These are phyloP conservation scores for Coniferiporia weirii DNA, from an alignment of 1,284 basidiomycete genomes.

Conservation along the genomic window DNA sequence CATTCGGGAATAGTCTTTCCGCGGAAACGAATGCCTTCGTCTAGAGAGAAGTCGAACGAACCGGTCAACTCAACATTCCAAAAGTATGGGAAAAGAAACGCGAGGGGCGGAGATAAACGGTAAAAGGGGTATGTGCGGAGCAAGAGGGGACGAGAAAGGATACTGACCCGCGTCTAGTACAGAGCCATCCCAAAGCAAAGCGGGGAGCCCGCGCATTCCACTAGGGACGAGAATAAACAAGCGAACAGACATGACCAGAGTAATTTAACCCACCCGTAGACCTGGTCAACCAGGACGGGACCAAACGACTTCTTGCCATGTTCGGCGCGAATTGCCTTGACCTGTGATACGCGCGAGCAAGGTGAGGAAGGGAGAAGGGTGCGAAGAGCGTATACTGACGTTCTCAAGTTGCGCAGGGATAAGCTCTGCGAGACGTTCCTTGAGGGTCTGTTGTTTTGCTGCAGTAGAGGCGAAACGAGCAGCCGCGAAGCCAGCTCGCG, in stretches of 20 bases:
- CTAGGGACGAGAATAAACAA: constrained; percentile 34
- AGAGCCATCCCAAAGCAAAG: constrained; percentile 93
- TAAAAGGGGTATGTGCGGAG: not conserved
- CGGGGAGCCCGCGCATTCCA: constrained; percentile 88
- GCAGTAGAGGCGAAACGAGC: constrained; percentile 62
- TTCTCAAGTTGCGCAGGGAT: constrained; percentile 88
- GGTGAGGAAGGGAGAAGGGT: not conserved
- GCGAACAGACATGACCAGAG: not conserved
- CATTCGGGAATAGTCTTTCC: constrained; percentile 90
- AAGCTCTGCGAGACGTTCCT: constrained; percentile 86
- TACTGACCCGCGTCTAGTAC: constrained; percentile 83
- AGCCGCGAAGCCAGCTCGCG: constrained; percentile 14
- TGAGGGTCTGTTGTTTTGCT: constrained; percentile 71
- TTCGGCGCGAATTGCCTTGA: constrained; percentile 76
- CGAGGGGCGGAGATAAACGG: not conserved
- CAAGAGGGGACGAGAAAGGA: constrained; percentile 10
- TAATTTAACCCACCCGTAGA: constrained; percentile 61
- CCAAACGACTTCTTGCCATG: constrained; percentile 91
- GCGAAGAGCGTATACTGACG: constrained; percentile 35
- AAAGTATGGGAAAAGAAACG: too few species aligned
- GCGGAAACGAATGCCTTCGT: constrained; percentile 96
- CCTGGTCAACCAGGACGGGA: constrained; percentile 86
- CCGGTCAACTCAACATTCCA: constrained; percentile 4
- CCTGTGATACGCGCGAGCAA: constrained; percentile 38
- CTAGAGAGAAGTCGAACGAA: constrained; percentile 31